Base-by-base conservation (phyloP, 2,329 filamentous ascomycete genomes). In the Curvularia hawaiiensis region DNA sequence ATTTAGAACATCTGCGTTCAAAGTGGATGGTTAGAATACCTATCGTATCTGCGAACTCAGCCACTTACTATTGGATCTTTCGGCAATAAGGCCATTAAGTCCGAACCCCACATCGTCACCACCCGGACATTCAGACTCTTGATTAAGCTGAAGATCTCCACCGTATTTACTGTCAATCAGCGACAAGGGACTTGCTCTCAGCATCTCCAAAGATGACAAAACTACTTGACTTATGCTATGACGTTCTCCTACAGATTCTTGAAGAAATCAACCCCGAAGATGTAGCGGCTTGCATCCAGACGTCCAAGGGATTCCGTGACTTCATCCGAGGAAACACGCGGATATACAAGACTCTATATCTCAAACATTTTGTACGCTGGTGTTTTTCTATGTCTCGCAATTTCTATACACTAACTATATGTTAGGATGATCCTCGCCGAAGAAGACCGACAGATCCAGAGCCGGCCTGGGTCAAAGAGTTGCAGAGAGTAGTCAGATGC, bases 291-390 rank as follows among this genome's bases (percentile, higher is more conserved):
- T 73, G 72, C 57, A 67, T 72, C 5, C 62, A 63, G 40, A 70
- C 72, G 3, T 74, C 68, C 1, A 61, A 54, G 43, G 68, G 58
- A 3, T 76, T 92, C 46, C 75, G 84, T 57, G 72, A 77, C 33
- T 84, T 85, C 60, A 79, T 90, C 51, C 79, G 77, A 48, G 80
- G 79, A 43, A 90, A 92, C 69, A 71, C 75, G 16, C 77, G 84
- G 9, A 76, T 92, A 12, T 88, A 82, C 72, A 87, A 84, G 58
- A 81, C 83, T 22, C 77, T 90, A 7, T 92, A 90, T 70, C 73
- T 88, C 4, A 78, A 78, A 16, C 73, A 75, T 43, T 80, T 87
- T 53, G 87, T 89, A 73, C 66, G 78, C 60, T 56, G 58, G 7
- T 3, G 11, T 16, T 11, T n/a, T 24, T 16, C 1, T 12, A 8